A percentile compares a stretch with the other conserved stretches of the same genome.
Conservation (phyloP, 1,284 basidiomycete species). For the Austropuccinia psidii region DNA sequence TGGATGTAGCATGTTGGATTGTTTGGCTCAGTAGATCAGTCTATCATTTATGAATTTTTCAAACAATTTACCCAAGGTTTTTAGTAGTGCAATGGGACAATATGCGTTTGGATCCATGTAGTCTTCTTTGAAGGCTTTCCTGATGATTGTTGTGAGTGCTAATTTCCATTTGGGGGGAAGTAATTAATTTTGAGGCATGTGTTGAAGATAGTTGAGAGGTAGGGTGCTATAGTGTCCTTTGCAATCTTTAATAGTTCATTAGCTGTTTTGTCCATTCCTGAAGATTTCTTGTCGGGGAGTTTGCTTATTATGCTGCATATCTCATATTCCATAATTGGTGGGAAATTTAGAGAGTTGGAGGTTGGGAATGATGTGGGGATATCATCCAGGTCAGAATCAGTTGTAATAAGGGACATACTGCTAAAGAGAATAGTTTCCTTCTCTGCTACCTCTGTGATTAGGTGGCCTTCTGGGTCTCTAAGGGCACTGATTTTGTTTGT, state of each 20-base stretch:
- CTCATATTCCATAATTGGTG: neutral
- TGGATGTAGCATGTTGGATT: neutral
- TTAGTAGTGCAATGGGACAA: neutral
- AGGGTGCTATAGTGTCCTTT: neutral
- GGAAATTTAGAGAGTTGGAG: too few species aligned
- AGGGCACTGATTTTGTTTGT: neutral
- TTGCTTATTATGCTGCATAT: neutral
- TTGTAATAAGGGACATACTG: neutral
- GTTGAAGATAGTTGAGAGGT: neutral
- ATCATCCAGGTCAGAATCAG: neutral
- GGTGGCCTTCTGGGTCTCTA: neutral
- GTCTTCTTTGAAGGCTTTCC: neutral
- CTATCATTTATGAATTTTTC: slow-evolving; percentile 10
- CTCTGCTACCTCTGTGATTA: neutral
- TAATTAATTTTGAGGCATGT: neutral
- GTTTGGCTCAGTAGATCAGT: neutral
- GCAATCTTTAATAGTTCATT: slow-evolving; percentile 1
- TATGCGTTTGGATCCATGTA: neutral
- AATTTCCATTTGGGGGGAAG: neutral
- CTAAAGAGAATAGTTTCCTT: neutral
- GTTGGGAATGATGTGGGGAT: neutral
- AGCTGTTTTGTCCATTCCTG: neutral
- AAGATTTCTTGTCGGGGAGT: slow-evolving; percentile 1
- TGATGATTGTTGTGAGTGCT: slow-evolving; percentile 8
- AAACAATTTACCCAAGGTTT: slow-evolving; percentile 3